phyloP scores from a whole-genome alignment of 2,329 filamentous ascomycete genomes.

The Alternaria sp. region DNA sequence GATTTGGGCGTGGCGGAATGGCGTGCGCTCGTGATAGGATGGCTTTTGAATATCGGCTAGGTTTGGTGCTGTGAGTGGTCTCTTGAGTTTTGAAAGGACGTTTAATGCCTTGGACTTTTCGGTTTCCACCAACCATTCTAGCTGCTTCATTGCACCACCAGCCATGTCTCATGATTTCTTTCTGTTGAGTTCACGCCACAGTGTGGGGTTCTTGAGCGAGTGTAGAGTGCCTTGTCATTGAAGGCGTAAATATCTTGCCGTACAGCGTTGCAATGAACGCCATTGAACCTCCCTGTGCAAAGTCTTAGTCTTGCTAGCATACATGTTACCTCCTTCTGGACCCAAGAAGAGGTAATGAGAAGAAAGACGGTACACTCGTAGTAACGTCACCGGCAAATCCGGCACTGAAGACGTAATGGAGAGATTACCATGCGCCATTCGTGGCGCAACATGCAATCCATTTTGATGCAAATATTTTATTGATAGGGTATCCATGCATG shows the following conservation, averaged over 20 bases:
- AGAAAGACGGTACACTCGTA: conserved; percentile 2
- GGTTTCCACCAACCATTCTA: neutral
- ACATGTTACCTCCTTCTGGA: conserved; percentile 2
- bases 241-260: neutral
- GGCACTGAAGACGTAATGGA: conserved; percentile 5
- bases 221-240: conserved; percentile 1
- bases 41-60: conserved; percentile 3
- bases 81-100: neutral
- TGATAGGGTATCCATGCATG: conserved; percentile 46
- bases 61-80: neutral
- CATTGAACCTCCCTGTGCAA: conserved; percentile 10
- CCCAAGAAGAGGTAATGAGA: neutral
- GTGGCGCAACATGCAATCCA: conserved; percentile 8
- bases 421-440: conserved; percentile 8
- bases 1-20: neutral
- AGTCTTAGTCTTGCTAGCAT: conserved; percentile 6
- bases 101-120: neutral
- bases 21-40: conserved; percentile 2
- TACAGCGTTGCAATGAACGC: neutral
- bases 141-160: conserved; percentile 7
- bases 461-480: conserved; percentile 25
- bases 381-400: conserved; percentile 12
- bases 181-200: neutral
- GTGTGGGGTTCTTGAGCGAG: conserved; percentile 2
- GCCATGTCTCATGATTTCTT: neutral